Evolutionary conservation across 2,329 filamentous ascomycete species (phyloP), one percentile per base, ranked within the genome.

Genomic region (Cercospora sp.): DNA sequence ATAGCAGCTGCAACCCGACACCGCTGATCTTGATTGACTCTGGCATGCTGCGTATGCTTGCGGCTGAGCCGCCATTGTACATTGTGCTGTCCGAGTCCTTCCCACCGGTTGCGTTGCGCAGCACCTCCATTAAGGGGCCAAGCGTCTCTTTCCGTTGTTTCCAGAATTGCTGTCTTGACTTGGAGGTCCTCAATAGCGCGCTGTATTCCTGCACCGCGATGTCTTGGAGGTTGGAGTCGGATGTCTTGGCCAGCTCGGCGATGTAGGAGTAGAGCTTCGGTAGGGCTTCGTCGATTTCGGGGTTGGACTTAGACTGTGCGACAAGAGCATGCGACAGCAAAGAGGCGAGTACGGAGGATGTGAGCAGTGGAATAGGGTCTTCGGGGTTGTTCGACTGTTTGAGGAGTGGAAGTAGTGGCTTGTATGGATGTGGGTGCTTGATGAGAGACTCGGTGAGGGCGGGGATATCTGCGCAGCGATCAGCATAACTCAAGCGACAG

Each of bases 161-260:
- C 95, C 95, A 99, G 82, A 98, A 98, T 66, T 95, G 85, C 73
- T 90, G 85, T 71, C 95, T 88, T 3, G 93, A 88, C 67, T 88
- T 88, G 69, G 85, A 87, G 45, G 89, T 92, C 69, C 93, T 90
- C 34, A 99, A 85, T 34, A 99, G 84, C 21, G 91, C 86, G 40
- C 95, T 97, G 81, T 94, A 96, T 78, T 94, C 89, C 77, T 95
- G 92, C 12, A 98, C 93, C 28, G 93, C 94, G 77, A 98, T 97
- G 77, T 99, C 95, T 81, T 99, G 95, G 66, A 97, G 86, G 45
- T 93, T 93, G 65, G 92, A 91, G 81, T 99, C 95, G 66, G 91
- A 87, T 78, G 90, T 93, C 83, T 93, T 93, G 67, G 91, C 89
- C 66, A 98, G 85, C 63, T 89, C 89, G 7, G 93, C 91, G 32